Evolutionary conservation across 495 filamentous ascomycete species (phyloP).

Genomic region (Trichoderma parareesei): DNA sequence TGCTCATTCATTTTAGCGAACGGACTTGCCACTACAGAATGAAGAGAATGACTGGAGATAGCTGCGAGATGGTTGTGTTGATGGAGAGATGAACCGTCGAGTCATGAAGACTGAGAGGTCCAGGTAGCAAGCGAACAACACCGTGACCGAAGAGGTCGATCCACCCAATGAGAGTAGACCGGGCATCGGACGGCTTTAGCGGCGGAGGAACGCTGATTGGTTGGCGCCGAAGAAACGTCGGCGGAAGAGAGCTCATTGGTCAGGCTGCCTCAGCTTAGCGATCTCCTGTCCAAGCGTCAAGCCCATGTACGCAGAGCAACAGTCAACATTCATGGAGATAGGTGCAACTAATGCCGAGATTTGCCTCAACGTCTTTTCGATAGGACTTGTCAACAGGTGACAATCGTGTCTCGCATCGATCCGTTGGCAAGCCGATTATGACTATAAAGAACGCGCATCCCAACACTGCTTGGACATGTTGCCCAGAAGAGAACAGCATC

Average conservation of each 20-base stretch:
- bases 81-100: too few species aligned
- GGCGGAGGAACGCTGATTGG: background rate
- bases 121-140: background rate
- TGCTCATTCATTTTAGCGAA: too few species aligned
- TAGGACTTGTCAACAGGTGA: background rate
- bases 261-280: background rate
- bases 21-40: too few species aligned
- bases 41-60: too few species aligned
- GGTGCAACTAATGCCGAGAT: background rate
- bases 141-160: background rate
- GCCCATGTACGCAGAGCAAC: background rate
- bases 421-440: background rate
- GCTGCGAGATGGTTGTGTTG: too few species aligned
- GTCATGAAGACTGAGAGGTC: background rate
- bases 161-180: background rate
- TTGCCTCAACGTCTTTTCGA: background rate
- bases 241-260: slow-evolving; percentile 5
- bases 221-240: background rate
- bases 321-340: background rate
- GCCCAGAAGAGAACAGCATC: background rate
- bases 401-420: background rate
- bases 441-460: background rate
- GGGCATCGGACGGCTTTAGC: background rate
- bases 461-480: background rate
- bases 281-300: background rate